Base-by-base conservation (phyloP, 495 filamentous ascomycete genomes). In the Penicillium macrosclerotiorum region DNA sequence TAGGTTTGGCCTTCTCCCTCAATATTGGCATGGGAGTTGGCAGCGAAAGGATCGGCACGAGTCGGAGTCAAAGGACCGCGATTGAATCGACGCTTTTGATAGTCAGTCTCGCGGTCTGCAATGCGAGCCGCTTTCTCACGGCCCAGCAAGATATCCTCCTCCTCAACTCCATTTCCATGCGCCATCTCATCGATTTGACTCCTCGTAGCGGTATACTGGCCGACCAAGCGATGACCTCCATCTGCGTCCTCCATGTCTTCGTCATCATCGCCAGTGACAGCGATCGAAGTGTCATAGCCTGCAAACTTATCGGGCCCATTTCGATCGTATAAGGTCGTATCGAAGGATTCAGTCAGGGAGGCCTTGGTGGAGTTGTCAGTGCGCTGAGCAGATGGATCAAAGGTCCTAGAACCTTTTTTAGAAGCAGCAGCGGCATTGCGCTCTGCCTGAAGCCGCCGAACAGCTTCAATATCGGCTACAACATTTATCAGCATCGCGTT, bases 151-250 rank as follows among this genome's bases (percentile, higher is more conserved):
- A 90, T 86, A 60, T 99, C 94, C 52, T 93, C 91, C 65, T 96
- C 92, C 63, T 91, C 89, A 17, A 89, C 89, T 31, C 88, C 87
- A 47, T 78, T 80, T 37, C 90, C 89, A 33, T 74, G 82, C 7
- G 92, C 88, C 70, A 96, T 92, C 74, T 99, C 94, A 64, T 95
- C 88, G 64, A 97, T 88, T 72, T 96, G 88, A 40, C 83, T 81
- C 54, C 79, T 82, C 12, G 90, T 89, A 14, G 94, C 94, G 9
- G 94, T 99, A 68, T 97, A 99, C 68, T 99, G 94, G 46, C 91
- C 94, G 22, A 97, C 90, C 47, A 99, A 73, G 55, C 86, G 81
- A 59, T 87, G 80, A 42, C 76, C 83, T 51, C 71, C 82, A 61
- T 89, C 84, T 51, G 74, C 82, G 79, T 90, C 90, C 35, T 79